A percentile compares a stretch with the other conserved stretches of the same genome.
These are phyloP conservation scores for Globisporangium nagaii DNA, from an alignment of 352 stramenopile genomes.

Conservation along the genomic window DNA sequence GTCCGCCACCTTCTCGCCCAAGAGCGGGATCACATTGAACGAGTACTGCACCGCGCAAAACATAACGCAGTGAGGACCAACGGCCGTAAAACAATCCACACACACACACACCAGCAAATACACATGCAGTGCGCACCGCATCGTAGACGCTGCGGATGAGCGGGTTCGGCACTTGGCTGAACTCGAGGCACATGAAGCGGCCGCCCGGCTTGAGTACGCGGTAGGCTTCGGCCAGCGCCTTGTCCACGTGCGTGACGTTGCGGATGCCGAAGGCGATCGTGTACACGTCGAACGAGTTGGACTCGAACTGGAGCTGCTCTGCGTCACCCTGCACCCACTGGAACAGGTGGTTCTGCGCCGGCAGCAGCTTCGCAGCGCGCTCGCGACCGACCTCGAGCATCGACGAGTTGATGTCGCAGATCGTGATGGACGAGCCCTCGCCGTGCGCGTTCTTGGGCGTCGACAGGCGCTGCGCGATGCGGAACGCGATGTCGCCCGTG, in stretches of 20 bases:
- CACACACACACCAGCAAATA: background rate
- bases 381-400: constrained; percentile 96
- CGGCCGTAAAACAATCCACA: background rate
- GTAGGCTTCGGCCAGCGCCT: constrained; percentile 92
- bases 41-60: constrained; percentile 84
- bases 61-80: background rate
- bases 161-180: constrained; percentile 92
- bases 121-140: constrained; percentile 54
- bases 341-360: constrained; percentile 57
- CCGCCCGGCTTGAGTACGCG: constrained; percentile 95
- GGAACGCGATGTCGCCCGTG: constrained; percentile 98
- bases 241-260: constrained; percentile 98
- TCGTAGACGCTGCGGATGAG: constrained; percentile 95
- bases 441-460: constrained; percentile 19
- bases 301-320: constrained; percentile 92
- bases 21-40: constrained; percentile 96
- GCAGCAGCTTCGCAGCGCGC: constrained; percentile 73
- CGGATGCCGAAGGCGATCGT: constrained; percentile 99
- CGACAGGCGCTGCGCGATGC: constrained; percentile 83
- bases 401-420: constrained; percentile 99
- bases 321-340: constrained; percentile 95
- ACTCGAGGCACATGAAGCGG: constrained; percentile 98
- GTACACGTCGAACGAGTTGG: constrained; percentile 97
- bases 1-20: constrained; percentile 93
- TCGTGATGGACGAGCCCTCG: constrained; percentile 82